These are phyloP conservation scores for Spergularia marina DNA, from an alignment of 148 eudicot genomes.

Conservation along the genomic window DNA sequence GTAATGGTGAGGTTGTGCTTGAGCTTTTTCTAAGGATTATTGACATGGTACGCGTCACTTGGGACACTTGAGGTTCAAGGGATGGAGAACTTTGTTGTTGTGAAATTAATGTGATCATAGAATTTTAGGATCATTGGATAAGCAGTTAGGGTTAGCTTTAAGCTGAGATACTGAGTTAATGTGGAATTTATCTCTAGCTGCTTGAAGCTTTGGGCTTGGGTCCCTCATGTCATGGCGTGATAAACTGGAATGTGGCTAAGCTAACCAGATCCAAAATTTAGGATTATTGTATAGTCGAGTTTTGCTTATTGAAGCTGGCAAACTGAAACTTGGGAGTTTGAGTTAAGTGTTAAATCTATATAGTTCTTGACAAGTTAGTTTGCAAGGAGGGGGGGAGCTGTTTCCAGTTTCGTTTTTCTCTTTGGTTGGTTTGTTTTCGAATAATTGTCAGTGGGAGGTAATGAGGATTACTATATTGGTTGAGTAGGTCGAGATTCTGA, in stretches of 20 bases:
- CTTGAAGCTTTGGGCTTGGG: slow-evolving; percentile 2
- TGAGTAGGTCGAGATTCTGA: neutral
- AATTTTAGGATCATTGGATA: neutral
- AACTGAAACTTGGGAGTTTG: neutral
- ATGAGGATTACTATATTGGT: neutral
- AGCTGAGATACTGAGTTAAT: neutral
- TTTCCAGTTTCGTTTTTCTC: neutral
- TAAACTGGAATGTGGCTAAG: neutral
- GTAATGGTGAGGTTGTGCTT: too few species aligned
- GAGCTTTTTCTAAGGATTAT: too few species aligned
- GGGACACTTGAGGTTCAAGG: too few species aligned
- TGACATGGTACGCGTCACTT: too few species aligned
- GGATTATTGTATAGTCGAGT: neutral
- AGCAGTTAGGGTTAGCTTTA: neutral
- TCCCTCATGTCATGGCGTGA: neutral
- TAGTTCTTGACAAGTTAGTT: neutral
- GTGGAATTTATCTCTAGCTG: neutral
- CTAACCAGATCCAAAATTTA: neutral
- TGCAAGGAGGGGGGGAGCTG: neutral
- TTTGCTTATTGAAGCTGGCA: neutral
- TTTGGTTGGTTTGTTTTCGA: neutral
- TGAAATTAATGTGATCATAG: neutral
- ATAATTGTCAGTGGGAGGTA: neutral
- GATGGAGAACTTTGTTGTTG: too few species aligned
- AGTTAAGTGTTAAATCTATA: neutral